Base-by-base conservation (phyloP, 768 basidiomycete genomes). In the Pulveroboletus ravenelii region DNA sequence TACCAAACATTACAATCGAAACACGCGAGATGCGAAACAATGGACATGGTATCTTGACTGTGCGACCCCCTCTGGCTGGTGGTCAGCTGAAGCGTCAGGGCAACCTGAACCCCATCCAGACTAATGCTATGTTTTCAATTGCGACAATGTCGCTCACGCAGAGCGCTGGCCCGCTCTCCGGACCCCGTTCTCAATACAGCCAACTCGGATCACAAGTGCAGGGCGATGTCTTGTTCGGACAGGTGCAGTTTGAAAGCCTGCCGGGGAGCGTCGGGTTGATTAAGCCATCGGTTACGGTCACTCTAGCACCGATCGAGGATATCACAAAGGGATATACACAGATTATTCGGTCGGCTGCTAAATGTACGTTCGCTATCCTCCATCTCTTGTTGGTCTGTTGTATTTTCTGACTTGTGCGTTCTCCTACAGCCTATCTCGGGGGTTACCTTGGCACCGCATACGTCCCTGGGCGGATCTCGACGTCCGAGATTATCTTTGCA, bases 401-500 rank as follows among this genome's bases (percentile, higher is more conserved):
- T 6, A 7, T 27, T 35, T 35, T 15, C 34, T 35, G 12, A 32
- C 15, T 15, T 7, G 14, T 10, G 14, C 6, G 34, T 15, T 2
- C 34, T 3, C 34, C 6, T 3, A 23, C 10, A 62, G 61, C 58
- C 9, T 62, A 60, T 44, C 52, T 63, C 1, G 45, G 44, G 1
- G 57, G 66, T 17, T 61, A 57, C 36, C 52, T 67, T 6, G 60
- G 66, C 10, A 59, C 53, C 0, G 56, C 67, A 2, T 59, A 64
- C 32, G 67, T 68, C n/a, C 66, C 66, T 2, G 66, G 61, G 32
- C 58, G 59, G 3, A 32, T 67, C 13, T 60, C 65, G 0, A 23
- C 18, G n/a, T 38, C 52, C 3, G 46, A 59, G 14, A 34, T 64
- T 30, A 44, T 67, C 20, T 69, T 67, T 20, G 59, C 58, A 2